Evolutionary conservation across 2,329 filamentous ascomycete species (phyloP), one percentile per base, ranked within the genome.

Genomic region (Boeremia lycopersici): DNA sequence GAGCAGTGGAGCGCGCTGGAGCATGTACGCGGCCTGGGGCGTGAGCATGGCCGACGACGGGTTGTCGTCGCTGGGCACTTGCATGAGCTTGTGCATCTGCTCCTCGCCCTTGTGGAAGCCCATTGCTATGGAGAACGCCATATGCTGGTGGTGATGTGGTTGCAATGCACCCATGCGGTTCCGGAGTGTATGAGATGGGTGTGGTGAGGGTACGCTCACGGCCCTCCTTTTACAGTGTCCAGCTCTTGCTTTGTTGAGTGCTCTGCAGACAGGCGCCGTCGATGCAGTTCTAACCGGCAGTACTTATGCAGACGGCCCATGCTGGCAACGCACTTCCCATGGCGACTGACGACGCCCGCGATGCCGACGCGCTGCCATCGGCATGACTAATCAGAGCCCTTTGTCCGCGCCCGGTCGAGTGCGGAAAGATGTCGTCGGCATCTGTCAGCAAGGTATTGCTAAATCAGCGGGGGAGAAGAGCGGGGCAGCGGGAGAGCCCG

Each of bases 31-130:
- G 19, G 88, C 87, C 13, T 84, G 79, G 5, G 80, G 78, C 0
- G 85, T 85, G 1, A 95, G 80, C 48, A 85, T 85, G 0, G 82
- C 78, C 1, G 81, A 74, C 0, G 89, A 92, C 0, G 90, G 90
- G 65, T 95, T 93, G 42, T 84, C 79, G 28, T 73, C 60, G 2
- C 75, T 70, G 0, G 87, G 86, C 0, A 87, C 78, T 30, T 78
- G 81, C 53, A 93, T 81, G 5, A 87, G 78, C 13, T 76, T 71
- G 52, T 89, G 89, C 74, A 93, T 84, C 43, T 81, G 79, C 36
- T 79, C 67, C 74, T 93, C 90, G 63, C 90, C 89, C 9, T 81
- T 72, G 72, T 90, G 86, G 79, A 84, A 91, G 40, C 77, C 65
- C 54, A 79, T 68, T 5, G 72, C 77, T 58, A 79, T 70, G 15